phyloP scores from a whole-genome alignment of 1,139 yeast species.

The Yamadazyma dendronema region DNA sequence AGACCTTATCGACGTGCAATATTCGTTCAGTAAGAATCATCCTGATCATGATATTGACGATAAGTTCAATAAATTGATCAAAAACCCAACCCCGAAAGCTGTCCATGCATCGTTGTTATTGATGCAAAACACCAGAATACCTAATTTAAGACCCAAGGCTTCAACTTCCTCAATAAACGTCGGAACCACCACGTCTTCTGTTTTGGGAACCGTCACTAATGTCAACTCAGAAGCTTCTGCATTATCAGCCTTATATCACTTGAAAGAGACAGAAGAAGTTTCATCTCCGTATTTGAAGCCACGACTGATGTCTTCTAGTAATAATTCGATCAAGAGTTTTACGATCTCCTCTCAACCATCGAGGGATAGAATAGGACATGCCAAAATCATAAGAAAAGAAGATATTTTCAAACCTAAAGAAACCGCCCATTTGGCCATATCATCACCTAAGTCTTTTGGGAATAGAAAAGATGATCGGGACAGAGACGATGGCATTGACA shows the following conservation, averaged over 20 bases:
- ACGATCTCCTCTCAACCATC: neutral
- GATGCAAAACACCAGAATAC: constrained; percentile 7
- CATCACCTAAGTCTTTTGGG: neutral
- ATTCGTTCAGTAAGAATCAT: constrained; percentile 4
- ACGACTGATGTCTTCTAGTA: constrained; percentile 7
- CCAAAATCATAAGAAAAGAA: constrained; percentile 13
- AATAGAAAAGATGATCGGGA: neutral
- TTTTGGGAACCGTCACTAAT: constrained; percentile 38
- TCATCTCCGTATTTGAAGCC: constrained; percentile 10
- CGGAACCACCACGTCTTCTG: constrained; percentile 33
- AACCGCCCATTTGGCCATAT: constrained; percentile 3
- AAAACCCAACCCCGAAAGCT: constrained; percentile 12
- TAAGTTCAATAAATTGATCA: neutral
- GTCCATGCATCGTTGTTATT: constrained; percentile 14
- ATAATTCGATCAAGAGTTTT: constrained; percentile 13
- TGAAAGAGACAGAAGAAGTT: constrained; percentile 34
- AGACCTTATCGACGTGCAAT: constrained; percentile 6
- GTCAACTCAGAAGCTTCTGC: constrained; percentile 33
- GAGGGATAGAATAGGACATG: constrained; percentile 1
- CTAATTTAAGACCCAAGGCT: constrained; percentile 10
- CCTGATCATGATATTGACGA: neutral
- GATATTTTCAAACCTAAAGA: constrained; percentile 16
- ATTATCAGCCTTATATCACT: constrained; percentile 37
- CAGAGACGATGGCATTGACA: neutral
- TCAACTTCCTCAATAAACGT: constrained; percentile 18